Evolutionary conservation across 495 filamentous ascomycete genomes (phyloP).

Genomic region (Glarea lozoyensis): DNA sequence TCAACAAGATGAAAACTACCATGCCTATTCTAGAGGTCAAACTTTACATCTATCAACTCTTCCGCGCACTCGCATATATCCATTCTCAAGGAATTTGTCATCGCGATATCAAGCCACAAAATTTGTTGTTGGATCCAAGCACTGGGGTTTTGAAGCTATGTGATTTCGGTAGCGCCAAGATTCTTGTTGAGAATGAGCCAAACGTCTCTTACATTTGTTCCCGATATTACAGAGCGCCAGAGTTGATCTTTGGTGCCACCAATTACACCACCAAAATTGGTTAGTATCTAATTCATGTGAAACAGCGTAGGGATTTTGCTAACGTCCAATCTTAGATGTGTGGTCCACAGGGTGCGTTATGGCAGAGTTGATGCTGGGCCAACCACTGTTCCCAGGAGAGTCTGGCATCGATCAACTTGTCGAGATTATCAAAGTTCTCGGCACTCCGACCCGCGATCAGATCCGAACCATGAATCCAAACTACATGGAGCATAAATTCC

Average conservation of each 20-base stretch:
- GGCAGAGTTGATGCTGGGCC: conserved; percentile 98
- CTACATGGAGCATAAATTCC: conserved; percentile 99
- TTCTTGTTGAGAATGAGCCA: conserved; percentile 95
- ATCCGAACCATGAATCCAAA: conserved; percentile 99
- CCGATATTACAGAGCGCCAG: conserved; percentile 94
- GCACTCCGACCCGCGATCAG: conserved; percentile 95
- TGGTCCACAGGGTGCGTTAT: conserved; percentile 99
- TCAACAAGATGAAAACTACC: conserved; percentile 99
- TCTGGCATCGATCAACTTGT: conserved; percentile 98
- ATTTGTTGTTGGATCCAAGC: conserved; percentile 82
- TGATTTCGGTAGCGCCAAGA: conserved; percentile 98
- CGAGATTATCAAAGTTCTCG: conserved; percentile 98
- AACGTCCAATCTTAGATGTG: conserved; percentile 58
- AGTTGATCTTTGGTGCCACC: conserved; percentile 97
- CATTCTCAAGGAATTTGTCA: conserved; percentile 99
- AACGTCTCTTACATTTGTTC: conserved; percentile 99
- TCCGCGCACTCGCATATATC: conserved; percentile 96
- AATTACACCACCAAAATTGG: conserved; percentile 99
- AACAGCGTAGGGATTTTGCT: conserved; percentile 4
- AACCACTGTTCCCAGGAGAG: conserved; percentile 97
- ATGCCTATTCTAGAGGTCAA: conserved; percentile 99
- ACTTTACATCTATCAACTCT: conserved; percentile 99
- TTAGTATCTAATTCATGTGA: conserved; percentile 34
- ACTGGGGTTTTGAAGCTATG: conserved; percentile 94
- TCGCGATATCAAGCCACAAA: conserved; percentile 98